Evolutionary conservation across 1,284 basidiomycete genomes (phyloP), one percentile per base, ranked within the genome.

Genomic region (Bjerkandera adusta): DNA sequence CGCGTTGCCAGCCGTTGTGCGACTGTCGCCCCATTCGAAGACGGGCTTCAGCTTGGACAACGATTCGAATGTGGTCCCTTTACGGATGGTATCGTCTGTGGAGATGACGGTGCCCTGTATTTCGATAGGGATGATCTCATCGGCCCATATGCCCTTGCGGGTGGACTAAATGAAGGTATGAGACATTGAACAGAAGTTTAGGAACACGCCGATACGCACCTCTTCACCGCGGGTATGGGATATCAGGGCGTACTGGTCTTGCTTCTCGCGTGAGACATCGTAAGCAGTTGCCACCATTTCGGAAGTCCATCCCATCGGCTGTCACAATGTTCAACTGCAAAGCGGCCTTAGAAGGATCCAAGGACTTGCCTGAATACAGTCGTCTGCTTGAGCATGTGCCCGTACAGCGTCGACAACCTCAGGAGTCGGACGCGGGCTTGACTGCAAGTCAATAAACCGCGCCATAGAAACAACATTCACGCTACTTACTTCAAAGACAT

Each of bases 241-340:
- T 43, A 89, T 78, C 22, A 89, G 70, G 0, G 91, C 90, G 59
- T 84, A 91, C 55, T 86, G 73, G 63, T 94, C 92, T 68, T 92
- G 89, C 61, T 79, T 86, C 60, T 79, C 68, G 12, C 91, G 80
- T 13, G 87, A 75, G 47, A 94, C 69, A 30, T 82, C 75, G 68
- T 86, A 94, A 20, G 81, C 73, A 55, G 84, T 66, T 13, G 89
- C 89, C 15, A 91, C 87, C 79, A 89, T 86, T 63, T 94, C 91
- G 3, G 88, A 89, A 1, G 91, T 93, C 91, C 91, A 93, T 10
- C 92, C 91, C 91, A 94, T 94, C 12, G 92, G 88, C 87, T 92
- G 40, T n/a, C 16, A n/a, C 6, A 48, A 26, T 48, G 42, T 44
- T 10, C 30, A 10, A 6, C 20, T 8, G 18, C 30, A 35, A 32